Conservation (phyloP, 768 basidiomycete genomes). For the Psilocybe sp. region DNA sequence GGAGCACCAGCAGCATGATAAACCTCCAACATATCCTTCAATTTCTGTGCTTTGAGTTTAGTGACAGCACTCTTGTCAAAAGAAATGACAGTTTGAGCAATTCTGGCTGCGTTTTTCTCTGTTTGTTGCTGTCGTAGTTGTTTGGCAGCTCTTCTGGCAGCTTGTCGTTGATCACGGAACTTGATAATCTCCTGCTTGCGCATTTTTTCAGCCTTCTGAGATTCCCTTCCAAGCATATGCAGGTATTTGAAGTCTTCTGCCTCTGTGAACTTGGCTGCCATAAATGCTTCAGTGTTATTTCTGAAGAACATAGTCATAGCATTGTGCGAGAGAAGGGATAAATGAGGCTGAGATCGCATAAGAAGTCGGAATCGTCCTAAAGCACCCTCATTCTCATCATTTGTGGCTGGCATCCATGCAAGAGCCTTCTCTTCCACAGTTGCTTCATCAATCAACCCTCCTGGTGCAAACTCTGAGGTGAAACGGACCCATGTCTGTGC, state of each 20-base stretch:
- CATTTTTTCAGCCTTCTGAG: too few species aligned
- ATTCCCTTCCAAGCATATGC: too few species aligned
- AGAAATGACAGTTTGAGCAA: neutral
- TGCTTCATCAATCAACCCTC: conserved; percentile 22
- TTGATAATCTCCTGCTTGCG: neutral
- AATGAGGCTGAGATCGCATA: conserved; percentile 16
- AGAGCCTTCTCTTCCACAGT: conserved; percentile 15
- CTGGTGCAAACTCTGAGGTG: conserved; percentile 24
- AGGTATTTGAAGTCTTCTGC: neutral
- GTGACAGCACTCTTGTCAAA: neutral
- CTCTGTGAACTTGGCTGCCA: conserved; percentile 6
- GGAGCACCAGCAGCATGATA: neutral
- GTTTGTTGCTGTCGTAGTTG: neutral
- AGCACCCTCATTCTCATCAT: conserved; percentile 28
- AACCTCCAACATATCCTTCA: too few species aligned
- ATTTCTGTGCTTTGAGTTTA: neutral
- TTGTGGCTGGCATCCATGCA: conserved; percentile 29
- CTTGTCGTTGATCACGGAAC: neutral
- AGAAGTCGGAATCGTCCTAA: conserved; percentile 19
- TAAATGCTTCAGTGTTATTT: conserved; percentile 24
- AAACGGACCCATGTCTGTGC: conserved; percentile 20
- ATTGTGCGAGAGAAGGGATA: conserved; percentile 22
- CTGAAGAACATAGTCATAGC: conserved; percentile 17
- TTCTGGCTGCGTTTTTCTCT: neutral
- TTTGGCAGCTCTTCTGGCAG: neutral